These are phyloP conservation scores for Phaeosphaeria sp. DNA, from an alignment of 2,329 filamentous ascomycete species.

Conservation along the genomic window DNA sequence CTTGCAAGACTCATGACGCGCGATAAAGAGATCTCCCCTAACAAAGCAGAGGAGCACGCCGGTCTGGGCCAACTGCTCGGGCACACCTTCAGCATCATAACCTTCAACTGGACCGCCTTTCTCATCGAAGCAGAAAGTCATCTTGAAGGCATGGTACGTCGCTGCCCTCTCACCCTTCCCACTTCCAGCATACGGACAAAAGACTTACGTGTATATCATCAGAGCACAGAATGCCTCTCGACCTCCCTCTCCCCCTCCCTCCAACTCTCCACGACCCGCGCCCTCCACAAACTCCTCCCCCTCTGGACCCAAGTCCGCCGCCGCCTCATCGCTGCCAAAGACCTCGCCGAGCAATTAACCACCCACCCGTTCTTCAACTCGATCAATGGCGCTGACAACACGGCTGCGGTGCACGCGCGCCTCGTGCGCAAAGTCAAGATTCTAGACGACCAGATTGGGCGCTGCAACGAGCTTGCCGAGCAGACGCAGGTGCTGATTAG, in stretches of 20 bases:
- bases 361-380: conserved; percentile 7
- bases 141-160: conserved; percentile 8
- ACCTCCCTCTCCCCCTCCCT: conserved; percentile 4
- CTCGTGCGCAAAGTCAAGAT: conserved; percentile 5
- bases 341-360: conserved; percentile 11
- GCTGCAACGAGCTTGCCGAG: conserved; percentile 14
- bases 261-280: conserved; percentile 13
- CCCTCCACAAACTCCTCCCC: conserved; percentile 14
- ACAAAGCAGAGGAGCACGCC: conserved; percentile 2
- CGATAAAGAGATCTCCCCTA: conserved; percentile 1
- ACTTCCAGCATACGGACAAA: too few relatives aligned
- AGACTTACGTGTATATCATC: background rate
- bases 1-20: conserved; percentile 8
- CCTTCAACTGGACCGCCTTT: conserved; percentile 6
- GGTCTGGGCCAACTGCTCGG: conserved; percentile 11
- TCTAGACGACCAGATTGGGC: conserved; percentile 14
- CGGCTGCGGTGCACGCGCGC: background rate
- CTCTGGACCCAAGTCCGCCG: conserved; percentile 16
- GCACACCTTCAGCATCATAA: conserved; percentile 7
- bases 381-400: background rate
- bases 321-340: conserved; percentile 9
- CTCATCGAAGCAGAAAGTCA: conserved; percentile 11
- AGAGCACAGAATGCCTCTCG: conserved; percentile 18
- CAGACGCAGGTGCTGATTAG: conserved; percentile 21
- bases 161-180: background rate